Evolutionary conservation across 805 yeast species (phyloP).

Genomic region (Blastobotrys parvus): DNA sequence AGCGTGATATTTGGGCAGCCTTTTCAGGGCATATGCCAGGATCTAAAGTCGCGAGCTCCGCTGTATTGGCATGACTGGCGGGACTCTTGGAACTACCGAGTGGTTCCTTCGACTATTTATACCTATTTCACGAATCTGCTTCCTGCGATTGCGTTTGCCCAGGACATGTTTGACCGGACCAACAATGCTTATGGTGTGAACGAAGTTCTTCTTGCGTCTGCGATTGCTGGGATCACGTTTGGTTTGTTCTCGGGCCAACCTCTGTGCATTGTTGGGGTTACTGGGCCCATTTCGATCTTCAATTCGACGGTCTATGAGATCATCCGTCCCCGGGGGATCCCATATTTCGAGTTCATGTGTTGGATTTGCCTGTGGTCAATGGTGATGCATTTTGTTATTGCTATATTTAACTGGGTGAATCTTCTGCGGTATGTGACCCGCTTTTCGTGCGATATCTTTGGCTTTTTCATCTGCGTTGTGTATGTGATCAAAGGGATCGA

Average conservation of each 20-base stretch:
- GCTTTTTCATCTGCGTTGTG: constrained; percentile 79
- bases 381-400: constrained; percentile 68
- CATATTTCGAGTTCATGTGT: constrained; percentile 84
- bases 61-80: constrained; percentile 68
- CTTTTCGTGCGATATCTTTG: constrained; percentile 89
- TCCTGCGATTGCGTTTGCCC: constrained; percentile 95
- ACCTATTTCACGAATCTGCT: constrained; percentile 83
- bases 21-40: constrained; percentile 48
- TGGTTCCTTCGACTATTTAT: constrained; percentile 72
- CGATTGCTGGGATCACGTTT: constrained; percentile 82
- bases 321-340: constrained; percentile 41
- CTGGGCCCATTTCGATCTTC: constrained; percentile 92
- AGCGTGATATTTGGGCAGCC: constrained; percentile 19
- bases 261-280: constrained; percentile 89
- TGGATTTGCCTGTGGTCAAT: constrained; percentile 93
- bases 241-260: constrained; percentile 88
- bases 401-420: constrained; percentile 59
- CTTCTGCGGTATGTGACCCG: constrained; percentile 64
- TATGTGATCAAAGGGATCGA: constrained; percentile 89
- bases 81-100: constrained; percentile 81
- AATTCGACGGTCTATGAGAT: constrained; percentile 81
- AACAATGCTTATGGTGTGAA: constrained; percentile 82
- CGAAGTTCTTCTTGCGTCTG: constrained; percentile 76
- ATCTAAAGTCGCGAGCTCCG: constrained; percentile 48
- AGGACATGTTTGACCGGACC: constrained; percentile 93